Evolutionary conservation across 495 filamentous ascomycete genomes (phyloP), one percentile per base, ranked within the genome.

Genomic region (Neohortaea acidophila): DNA sequence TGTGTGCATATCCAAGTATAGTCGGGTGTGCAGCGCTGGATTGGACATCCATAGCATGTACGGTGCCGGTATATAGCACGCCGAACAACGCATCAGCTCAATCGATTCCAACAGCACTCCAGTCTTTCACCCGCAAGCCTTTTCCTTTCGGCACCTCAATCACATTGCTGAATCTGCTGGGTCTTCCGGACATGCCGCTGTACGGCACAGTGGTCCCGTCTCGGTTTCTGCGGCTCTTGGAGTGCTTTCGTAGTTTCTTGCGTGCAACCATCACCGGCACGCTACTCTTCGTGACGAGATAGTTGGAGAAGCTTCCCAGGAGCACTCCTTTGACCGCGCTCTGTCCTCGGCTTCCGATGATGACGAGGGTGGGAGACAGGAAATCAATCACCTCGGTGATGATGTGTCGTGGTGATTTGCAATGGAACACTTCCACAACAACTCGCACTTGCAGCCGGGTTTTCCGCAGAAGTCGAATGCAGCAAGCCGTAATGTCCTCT

Each of bases 381-480:
- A 77, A 72, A 59, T 97, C 89, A 53, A 97, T 94, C 37, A 65
- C 61, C 52, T 65, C 61, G 0, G 61, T 63, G 38, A 65, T 61
- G 61, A 65, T 61, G 36, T 65, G 61, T 32, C 61, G 61, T 15
- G 87, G 84, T 48, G 80, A 92, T 67, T 94, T 94, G 77, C 89
- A 96, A 56, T 96, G 87, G 45, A 96, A 82, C 15, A 94, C 87
- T 57, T 97, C 89, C 23, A 97, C 77, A 19, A 89, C 82, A 36
- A 93, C 73, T 32, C 82, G 74, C 24, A 93, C 85, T 54, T 96
- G 87, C 27, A 97, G 64, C 38, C 80, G 66, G 4, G 89, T 97
- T 66, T 84, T 91, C 45, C 87, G 70, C 42, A 97, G 64, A 30
- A 94, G 59, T 48, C 78, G 81, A 22, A 86, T 72, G 43, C 87